phyloP scores from a whole-genome alignment of 1,284 basidiomycete genomes.

The Agaricales sp. region DNA sequence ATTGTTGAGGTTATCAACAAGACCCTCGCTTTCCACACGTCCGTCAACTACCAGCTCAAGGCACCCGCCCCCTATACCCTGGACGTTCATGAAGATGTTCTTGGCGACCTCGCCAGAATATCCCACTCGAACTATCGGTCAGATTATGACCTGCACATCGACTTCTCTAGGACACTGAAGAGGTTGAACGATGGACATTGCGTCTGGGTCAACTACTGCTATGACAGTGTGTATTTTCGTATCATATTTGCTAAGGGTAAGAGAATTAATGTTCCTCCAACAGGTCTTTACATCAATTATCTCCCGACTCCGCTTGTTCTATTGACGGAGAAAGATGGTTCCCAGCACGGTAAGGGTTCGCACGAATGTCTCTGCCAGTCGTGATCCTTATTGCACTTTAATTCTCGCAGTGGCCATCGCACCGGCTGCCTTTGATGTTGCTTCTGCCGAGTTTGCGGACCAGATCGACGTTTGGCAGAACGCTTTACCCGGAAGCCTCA shows the following conservation, averaged over 20 bases:
- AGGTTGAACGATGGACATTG: conserved; percentile 13
- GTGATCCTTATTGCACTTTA: no score
- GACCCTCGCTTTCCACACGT: conserved; percentile 1
- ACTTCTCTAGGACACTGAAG: conserved; percentile 7
- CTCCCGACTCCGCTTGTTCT: conserved; percentile 43
- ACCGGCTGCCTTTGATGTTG: background rate
- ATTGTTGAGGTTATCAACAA: conserved; percentile 2
- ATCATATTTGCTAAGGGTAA: background rate
- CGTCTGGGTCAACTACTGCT: conserved; percentile 12
- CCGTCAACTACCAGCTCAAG: conserved; percentile 1
- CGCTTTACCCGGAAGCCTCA: background rate
- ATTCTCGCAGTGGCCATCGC: background rate
- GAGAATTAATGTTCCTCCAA: background rate
- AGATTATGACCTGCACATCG: conserved; percentile 7
- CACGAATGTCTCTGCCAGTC: no score
- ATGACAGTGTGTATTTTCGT: conserved; percentile 7
- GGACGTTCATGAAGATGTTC: conserved; percentile 1
- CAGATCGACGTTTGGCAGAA: conserved; percentile 1
- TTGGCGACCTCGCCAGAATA: conserved; percentile 3
- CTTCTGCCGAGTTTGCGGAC: conserved; percentile 1
- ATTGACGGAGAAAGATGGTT: conserved; percentile 32
- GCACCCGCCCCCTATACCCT: background rate
- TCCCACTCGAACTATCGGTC: background rate
- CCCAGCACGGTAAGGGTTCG: conserved; percentile 22
- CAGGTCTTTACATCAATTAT: conserved; percentile 2